Evolutionary conservation across 257 asterid genomes (phyloP), one percentile per base, ranked within the genome.

Genomic region (Rehmannia glutinosa): DNA sequence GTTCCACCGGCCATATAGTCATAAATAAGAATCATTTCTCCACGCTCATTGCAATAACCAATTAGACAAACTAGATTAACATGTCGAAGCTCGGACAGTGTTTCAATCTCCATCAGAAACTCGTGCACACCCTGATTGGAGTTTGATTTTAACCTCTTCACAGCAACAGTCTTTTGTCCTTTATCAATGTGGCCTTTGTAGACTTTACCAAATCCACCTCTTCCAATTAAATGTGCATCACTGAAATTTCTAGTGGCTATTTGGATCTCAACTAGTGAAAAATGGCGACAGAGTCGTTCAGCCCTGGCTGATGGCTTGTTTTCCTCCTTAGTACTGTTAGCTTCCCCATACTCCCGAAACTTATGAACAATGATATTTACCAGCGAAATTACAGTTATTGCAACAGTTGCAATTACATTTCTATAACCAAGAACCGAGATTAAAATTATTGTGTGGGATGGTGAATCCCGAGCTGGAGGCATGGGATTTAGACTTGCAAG

Each of bases 1-100:
- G 90, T 81, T 24, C 94, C 88, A 9, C 72, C 12, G 2, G 79
- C 57, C 87, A 86, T 83, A 43, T 75, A 83, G 56, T 81, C 90
- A 21, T 83, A 86, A 23, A 83, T 82, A 73, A 83, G 65, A 17
- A 82, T 51, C 87, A 69, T 80, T 70, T 86, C 86, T 8, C 62
- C 16, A 11, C 63, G 70, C 27, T 86, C 89, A 35, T 45, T 75
- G 78, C 86, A 83, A 55, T 79, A 86, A 51, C 93, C 93, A 17
- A 81, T 72, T 60, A 86, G 73, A 73, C 87, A 83, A 42, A 83
- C 80, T 8, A 86, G 77, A 71, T 83, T 67, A 57, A 69, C 72
- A 68, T 86, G 87, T 16, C 81, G 52, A 46, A 75, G 76, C 52
- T 74, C 76, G 2, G 86, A 77, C 46, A 86, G 81, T 75, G 77